phyloP scores from a whole-genome alignment of 768 basidiomycete genomes.

The Auriscalpium microsporum region DNA sequence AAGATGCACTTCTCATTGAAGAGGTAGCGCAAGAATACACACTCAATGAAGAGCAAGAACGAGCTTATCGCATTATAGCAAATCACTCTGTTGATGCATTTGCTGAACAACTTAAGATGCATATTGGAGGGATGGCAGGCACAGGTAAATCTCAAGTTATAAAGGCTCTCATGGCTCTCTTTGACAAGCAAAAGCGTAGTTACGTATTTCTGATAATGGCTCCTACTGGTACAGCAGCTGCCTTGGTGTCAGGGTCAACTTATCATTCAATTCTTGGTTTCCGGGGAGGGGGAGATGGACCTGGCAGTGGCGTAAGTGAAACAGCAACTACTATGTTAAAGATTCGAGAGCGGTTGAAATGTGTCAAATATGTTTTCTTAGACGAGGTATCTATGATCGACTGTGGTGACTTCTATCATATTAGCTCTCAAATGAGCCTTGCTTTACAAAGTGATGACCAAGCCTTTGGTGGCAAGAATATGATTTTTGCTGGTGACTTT shows the following conservation, averaged over 20 bases:
- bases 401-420: conserved; percentile 20
- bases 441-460: conserved; percentile 10
- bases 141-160: conserved; percentile 19
- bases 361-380: conserved; percentile 32
- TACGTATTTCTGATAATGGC: conserved; percentile 9
- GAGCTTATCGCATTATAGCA: conserved; percentile 16
- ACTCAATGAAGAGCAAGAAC: conserved; percentile 14
- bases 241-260: conserved; percentile 14
- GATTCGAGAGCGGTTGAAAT: conserved; percentile 4
- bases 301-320: not conserved
- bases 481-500: conserved; percentile 39
- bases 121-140: conserved; percentile 18
- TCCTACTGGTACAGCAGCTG: conserved; percentile 16
- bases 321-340: not conserved
- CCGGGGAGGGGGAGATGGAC: not conserved
- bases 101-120: conserved; percentile 14
- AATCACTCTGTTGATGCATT: conserved; percentile 3
- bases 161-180: conserved; percentile 7
- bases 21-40: not conserved
- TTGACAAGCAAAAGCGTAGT: conserved; percentile 2
- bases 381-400: conserved; percentile 38
- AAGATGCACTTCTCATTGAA: not conserved
- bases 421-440: conserved; percentile 16
- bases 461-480: conserved; percentile 31
- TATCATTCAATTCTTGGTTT: conserved; percentile 16